Evolutionary conservation across 2,329 filamentous ascomycete genomes (phyloP).

Genomic region (Calycina marina): DNA sequence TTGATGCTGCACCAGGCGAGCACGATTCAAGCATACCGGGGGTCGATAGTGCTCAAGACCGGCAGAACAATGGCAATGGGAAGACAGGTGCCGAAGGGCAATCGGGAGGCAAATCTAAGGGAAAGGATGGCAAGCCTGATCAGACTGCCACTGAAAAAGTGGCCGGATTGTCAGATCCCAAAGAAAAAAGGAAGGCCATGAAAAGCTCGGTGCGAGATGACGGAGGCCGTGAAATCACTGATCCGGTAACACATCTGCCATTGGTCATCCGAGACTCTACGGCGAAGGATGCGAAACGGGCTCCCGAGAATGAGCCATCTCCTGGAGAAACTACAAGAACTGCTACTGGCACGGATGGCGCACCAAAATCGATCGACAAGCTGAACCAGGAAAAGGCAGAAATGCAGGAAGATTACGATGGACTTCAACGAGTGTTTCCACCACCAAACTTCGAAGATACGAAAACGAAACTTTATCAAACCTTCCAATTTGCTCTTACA

Average conservation of each 20-base stretch:
- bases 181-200: constrained; percentile 17
- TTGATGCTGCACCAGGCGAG: constrained; percentile 4
- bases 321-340: constrained; percentile 7
- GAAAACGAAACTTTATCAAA: constrained; percentile 27
- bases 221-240: constrained; percentile 35
- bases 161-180: constrained; percentile 11
- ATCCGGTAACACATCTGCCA: constrained; percentile 42
- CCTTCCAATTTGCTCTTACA: constrained; percentile 27
- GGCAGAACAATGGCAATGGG: constrained; percentile 1
- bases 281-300: constrained; percentile 30
- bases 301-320: constrained; percentile 19
- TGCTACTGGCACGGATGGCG: constrained; percentile 28
- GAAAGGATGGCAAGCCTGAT: constrained; percentile 1
- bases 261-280: constrained; percentile 41
- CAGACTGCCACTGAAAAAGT: constrained; percentile 14
- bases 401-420: constrained; percentile 27
- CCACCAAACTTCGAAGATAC: constrained; percentile 33
- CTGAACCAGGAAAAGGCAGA: constrained; percentile 29
- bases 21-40: constrained; percentile 10
- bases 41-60: constrained; percentile 1
- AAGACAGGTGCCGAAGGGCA: constrained; percentile 3
- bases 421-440: constrained; percentile 36
- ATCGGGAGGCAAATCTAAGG: background rate
- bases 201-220: constrained; percentile 13
- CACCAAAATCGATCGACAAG: constrained; percentile 28